Conservation (phyloP, 139 green algal species). For the Picochlorum sp. region DNA sequence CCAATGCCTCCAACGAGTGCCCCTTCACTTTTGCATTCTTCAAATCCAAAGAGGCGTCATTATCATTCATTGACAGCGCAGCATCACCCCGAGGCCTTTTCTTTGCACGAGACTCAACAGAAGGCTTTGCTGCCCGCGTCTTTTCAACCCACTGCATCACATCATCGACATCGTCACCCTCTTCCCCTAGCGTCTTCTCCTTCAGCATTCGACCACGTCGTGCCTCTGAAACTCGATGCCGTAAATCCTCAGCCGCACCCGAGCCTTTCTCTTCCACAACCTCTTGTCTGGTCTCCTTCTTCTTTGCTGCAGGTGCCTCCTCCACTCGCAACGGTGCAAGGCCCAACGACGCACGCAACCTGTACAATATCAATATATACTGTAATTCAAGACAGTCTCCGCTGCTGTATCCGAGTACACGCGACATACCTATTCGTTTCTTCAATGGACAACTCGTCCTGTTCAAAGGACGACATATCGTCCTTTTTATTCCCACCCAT, state of each 20-base stretch:
- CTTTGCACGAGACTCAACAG: constrained; percentile 20
- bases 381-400: no score
- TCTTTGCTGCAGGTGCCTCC: constrained; percentile 1
- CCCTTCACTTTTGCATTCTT: constrained; percentile 45
- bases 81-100: constrained; percentile 6
- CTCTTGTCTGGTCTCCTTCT: constrained; percentile 12
- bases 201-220: constrained; percentile 20
- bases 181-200: constrained; percentile 50
- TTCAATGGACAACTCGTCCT: no score
- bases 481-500: no score
- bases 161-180: constrained; percentile 51
- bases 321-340: constrained; percentile 53
- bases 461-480: no score
- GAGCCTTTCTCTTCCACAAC: constrained; percentile 27
- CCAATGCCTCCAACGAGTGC: constrained; percentile 49
- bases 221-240: constrained; percentile 24
- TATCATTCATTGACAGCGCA: neutral
- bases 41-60: no score
- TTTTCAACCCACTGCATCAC: constrained; percentile 59
- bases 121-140: constrained; percentile 28
- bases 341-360: constrained; percentile 55
- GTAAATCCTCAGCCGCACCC: constrained; percentile 10
- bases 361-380: constrained; percentile 10
- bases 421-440: no score
- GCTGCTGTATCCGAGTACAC: no score